These are phyloP conservation scores for Hericium coralloides DNA, from an alignment of 768 basidiomycete genomes.

Conservation along the genomic window DNA sequence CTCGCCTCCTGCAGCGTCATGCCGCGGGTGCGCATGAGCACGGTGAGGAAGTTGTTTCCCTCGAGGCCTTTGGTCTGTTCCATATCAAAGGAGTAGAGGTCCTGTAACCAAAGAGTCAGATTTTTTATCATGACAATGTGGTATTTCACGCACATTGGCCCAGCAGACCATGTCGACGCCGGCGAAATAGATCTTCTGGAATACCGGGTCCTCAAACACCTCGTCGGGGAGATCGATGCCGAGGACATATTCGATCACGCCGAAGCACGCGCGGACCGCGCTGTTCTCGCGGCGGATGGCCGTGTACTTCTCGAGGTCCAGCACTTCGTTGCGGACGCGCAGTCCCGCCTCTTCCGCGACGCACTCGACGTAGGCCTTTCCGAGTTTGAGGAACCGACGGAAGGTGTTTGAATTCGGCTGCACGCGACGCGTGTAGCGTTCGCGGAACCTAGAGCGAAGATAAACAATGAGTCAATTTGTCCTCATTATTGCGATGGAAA, in stretches of 20 bases:
- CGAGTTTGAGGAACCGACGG: slow-evolving; percentile 42
- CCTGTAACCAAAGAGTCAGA: slow-evolving; percentile 26
- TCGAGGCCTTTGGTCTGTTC: slow-evolving; percentile 57
- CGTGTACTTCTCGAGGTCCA: slow-evolving; percentile 44
- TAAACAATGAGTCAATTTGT: background rate
- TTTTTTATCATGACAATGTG: no score
- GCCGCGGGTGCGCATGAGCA: slow-evolving; percentile 48
- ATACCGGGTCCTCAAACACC: slow-evolving; percentile 47
- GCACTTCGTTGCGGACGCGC: slow-evolving; percentile 46
- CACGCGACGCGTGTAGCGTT: slow-evolving; percentile 36
- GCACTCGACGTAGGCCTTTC: slow-evolving; percentile 46
- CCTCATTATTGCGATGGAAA: no score
- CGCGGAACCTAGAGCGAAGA: background rate
- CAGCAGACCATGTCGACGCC: slow-evolving; percentile 61
- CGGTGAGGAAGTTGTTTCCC: slow-evolving; percentile 62
- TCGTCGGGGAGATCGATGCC: slow-evolving; percentile 56
- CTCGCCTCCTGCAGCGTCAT: slow-evolving; percentile 50
- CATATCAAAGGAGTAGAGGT: slow-evolving; percentile 67
- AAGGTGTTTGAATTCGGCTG: slow-evolving; percentile 36
- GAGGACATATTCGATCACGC: slow-evolving; percentile 50
- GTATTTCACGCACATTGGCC: slow-evolving; percentile 45
- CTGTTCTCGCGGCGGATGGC: slow-evolving; percentile 60
- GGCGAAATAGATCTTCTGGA: slow-evolving; percentile 46
- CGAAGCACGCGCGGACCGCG: slow-evolving; percentile 55
- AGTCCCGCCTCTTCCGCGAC: slow-evolving; percentile 55